Base-by-base conservation (phyloP, 768 basidiomycete genomes). In the Pleurotus eryngii region DNA sequence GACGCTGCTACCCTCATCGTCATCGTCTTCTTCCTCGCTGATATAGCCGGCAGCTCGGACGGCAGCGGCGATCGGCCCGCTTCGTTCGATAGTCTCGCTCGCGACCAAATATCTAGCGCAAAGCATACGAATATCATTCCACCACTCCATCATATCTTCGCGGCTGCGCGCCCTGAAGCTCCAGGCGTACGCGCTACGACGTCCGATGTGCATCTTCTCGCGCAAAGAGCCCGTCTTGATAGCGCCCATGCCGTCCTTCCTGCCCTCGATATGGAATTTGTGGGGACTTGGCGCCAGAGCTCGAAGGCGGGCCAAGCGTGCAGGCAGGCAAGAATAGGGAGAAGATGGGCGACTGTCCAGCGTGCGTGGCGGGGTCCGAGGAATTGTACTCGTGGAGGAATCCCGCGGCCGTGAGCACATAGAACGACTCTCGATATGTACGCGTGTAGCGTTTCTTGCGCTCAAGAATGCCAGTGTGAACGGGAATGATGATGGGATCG, bases 91-190 rank as follows among this genome's bases (percentile, higher is more conserved):
- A 68, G 85, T 81, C 75, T 98, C 97, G 61, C 89, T 91, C 35
- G 95, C 94, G 40, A 98, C 92, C 54, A 99, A 81, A 69, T 97
- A 98, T 60, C 93, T 73, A 18, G 95, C 93, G 65, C 94, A 95
- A 40, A 96, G 76, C 92, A 95, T 95, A 59, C 92, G 74, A 40
- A 95, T 79, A 68, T 98, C 97, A 67, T 98, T 98, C 97, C 97
- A 99, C 92, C 97, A 97, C 74, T 99, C 97, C 93, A 98, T 93
- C 93, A 98, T 94, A 63, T 98, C 96, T 61, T 98, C 96, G 62
- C 90, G 84, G 58, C 86, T 89, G 59, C 96, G 76, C 46, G 90
- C 83, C 37, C 94, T 82, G 80, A 99, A 98, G 49, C 86, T 90
- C 86, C 90, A 98, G 26, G 92, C 92, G 64, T 84, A 81, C 55